Base-by-base conservation (phyloP, 176 grass and related monocot genomes). In the Zizania latifolia region DNA sequence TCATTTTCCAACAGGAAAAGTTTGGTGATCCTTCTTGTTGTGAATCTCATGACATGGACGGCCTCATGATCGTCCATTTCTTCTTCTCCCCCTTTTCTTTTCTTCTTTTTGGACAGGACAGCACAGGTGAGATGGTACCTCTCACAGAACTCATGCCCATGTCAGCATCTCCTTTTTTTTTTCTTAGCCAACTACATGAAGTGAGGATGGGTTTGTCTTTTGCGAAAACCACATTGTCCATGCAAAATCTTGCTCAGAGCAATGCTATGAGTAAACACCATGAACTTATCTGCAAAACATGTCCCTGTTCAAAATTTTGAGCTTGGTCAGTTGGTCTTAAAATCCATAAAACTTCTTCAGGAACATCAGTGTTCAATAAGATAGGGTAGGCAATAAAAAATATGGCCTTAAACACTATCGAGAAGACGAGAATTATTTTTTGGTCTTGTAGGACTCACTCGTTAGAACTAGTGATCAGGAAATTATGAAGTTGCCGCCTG, bases 1-100 rank as follows among this genome's bases (percentile, higher is more conserved):
- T 76, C 81, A 26, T 76, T 83, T 83, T 68, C 81, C 72, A 83
- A 76, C 71, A 83, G 62, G 72, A 31, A 58, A 76, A 76, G 53
- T 76, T 68, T 14, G 29, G 81, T 75, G 62, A 75, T 54, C 70
- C 80, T 8, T n/a, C 61, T 58, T 54, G 14, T 17, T 72, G 37
- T 48, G 62, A 83, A 76, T 58, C 62, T 83, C 51, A 48, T 68
- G 50, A 46, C 62, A 75, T 83, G 71, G 71, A 68, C 62, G 12
- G 21, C 62, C 71, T 75, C 71, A 37, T 31, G 12, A 50, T 83
- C 81, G 81, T 83, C 81, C 62, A 10, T 68, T 67, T 68, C n/a
- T 10, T 17, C 22, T 37, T 19, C 9, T 58, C 46, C 45, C 45
- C 31, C 39, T 37, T n/a, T 31, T 38, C 10, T 6, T 6, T 2